phyloP scores from a whole-genome alignment of 768 basidiomycete genomes.

The Peribolospora baueri region DNA sequence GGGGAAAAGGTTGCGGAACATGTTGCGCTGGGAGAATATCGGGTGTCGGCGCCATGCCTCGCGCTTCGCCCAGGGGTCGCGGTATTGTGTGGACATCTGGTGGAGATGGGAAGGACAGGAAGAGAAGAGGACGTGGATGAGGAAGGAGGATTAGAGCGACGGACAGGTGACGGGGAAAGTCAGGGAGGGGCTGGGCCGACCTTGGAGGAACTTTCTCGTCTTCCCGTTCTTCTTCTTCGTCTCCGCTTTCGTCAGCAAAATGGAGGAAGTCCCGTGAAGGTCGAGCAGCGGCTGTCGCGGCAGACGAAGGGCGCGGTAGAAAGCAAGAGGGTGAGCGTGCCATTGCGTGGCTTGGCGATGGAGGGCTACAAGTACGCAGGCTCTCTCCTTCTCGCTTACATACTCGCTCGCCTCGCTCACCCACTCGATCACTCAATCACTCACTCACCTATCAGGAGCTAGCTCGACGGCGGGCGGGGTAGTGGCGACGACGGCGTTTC shows the following conservation, averaged over 20 bases:
- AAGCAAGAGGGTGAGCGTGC: too few relatives aligned
- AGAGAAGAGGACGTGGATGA: neutral
- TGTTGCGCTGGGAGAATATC: slow-evolving; percentile 61
- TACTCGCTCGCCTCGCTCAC: too few relatives aligned
- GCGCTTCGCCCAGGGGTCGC: slow-evolving; percentile 82
- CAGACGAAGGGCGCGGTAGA: too few relatives aligned
- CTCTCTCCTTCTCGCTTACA: too few relatives aligned
- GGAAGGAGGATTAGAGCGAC: slow-evolving; percentile 5
- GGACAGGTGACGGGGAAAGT: neutral
- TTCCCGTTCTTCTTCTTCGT: neutral
- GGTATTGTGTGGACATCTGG: slow-evolving; percentile 22
- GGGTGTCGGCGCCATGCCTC: slow-evolving; percentile 80
- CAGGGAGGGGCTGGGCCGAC: neutral
- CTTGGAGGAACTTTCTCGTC: neutral
- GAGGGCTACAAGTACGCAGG: too few relatives aligned
- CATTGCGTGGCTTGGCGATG: too few relatives aligned
- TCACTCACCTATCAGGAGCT: too few relatives aligned
- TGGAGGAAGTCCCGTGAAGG: too few relatives aligned
- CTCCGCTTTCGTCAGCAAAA: neutral
- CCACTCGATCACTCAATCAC: too few relatives aligned
- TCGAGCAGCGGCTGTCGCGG: too few relatives aligned
- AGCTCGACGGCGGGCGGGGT: too few relatives aligned
- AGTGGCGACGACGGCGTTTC: too few relatives aligned
- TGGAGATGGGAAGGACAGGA: neutral
- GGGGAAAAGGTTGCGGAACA: slow-evolving; percentile 78